A percentile compares a stretch with the other conserved stretches of the same genome.
These are phyloP conservation scores for Neolentinus lepideus DNA, from an alignment of 1,284 basidiomycete genomes.

Conservation along the genomic window DNA sequence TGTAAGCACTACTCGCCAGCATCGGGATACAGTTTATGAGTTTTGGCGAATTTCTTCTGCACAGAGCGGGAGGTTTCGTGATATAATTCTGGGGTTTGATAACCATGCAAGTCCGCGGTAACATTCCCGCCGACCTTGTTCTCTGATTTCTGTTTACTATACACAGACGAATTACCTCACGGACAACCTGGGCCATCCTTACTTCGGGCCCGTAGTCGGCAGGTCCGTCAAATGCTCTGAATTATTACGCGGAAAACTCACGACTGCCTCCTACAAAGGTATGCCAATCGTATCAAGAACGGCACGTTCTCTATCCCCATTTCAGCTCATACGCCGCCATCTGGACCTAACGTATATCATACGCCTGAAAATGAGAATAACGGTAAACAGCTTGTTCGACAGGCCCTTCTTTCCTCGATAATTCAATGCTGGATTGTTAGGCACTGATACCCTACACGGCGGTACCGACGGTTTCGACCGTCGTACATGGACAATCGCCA, in stretches of 20 bases:
- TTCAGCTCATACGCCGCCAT: conserved; percentile 31
- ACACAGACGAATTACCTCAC: conserved; percentile 27
- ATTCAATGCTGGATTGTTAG: conserved; percentile 4
- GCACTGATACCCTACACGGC: conserved; percentile 32
- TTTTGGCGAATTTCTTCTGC: background rate
- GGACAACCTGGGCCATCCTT: conserved; percentile 27
- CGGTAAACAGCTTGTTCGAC: conserved; percentile 17
- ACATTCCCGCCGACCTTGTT: background rate
- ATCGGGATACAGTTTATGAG: background rate
- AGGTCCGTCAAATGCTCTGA: conserved; percentile 16
- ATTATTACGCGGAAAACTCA: background rate
- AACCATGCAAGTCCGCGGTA: conserved; percentile 20
- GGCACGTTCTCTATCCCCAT: conserved; percentile 42
- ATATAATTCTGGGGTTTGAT: conserved; percentile 34
- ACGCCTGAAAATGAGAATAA: conserved; percentile 36
- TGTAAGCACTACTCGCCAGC: conserved; percentile 10
- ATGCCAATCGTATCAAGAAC: conserved; percentile 38
- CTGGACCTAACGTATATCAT: conserved; percentile 27
- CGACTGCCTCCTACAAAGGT: conserved; percentile 14
- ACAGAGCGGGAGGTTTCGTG: conserved; percentile 29
- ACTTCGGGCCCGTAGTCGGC: conserved; percentile 35
- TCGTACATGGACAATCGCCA: conserved; percentile 28
- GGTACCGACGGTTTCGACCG: conserved; percentile 36
- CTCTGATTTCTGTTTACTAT: background rate
- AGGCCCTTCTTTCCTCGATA: background rate